phyloP scores from a whole-genome alignment of 352 stramenopile genomes.

The Pilasporangium apinafurcum region DNA sequence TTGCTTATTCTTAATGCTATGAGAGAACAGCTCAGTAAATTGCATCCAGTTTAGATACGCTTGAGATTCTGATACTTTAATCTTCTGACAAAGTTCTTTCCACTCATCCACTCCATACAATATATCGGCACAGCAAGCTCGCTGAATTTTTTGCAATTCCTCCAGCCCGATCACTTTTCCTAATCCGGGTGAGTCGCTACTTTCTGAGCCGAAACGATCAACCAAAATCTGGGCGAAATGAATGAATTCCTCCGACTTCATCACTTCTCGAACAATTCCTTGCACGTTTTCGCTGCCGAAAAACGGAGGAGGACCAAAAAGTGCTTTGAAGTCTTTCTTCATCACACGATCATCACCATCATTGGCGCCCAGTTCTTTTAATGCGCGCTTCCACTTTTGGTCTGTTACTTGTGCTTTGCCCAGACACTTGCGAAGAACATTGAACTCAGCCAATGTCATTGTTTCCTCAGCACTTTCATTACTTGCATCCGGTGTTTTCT shows the following conservation, averaged over 20 bases:
- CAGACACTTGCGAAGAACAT: conserved; percentile 26
- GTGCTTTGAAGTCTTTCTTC: conserved; percentile 37
- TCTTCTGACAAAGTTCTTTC: conserved; percentile 25
- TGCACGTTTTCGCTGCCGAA: conserved; percentile 38
- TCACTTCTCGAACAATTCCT: conserved; percentile 29
- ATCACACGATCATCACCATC: conserved; percentile 10
- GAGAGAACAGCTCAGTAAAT: conserved; percentile 26
- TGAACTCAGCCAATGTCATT: conserved; percentile 36
- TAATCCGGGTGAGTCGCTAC: neutral
- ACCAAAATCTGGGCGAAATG: conserved; percentile 36
- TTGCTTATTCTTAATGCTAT: conserved; percentile 21
- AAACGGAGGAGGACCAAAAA: conserved; percentile 49
- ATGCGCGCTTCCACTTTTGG: conserved; percentile 28
- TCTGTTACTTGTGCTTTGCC: conserved; percentile 15
- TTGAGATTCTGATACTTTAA: conserved; percentile 8
- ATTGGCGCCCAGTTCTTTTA: conserved; percentile 23
- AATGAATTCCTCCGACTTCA: conserved; percentile 31
- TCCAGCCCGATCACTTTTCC: conserved; percentile 20
- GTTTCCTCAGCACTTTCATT: conserved; percentile 3
- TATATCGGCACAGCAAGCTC: conserved; percentile 17
- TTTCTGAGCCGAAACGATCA: conserved; percentile 21
- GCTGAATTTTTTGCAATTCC: conserved; percentile 26
- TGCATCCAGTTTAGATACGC: conserved; percentile 37
- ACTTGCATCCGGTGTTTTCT: too few species aligned
- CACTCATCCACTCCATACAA: conserved; percentile 16